Percentiles rank a stretch among this genome's conserved stretches.
Evolutionary conservation across 257 asterid genomes (phyloP).

Genomic region (Petunia axillaris): DNA sequence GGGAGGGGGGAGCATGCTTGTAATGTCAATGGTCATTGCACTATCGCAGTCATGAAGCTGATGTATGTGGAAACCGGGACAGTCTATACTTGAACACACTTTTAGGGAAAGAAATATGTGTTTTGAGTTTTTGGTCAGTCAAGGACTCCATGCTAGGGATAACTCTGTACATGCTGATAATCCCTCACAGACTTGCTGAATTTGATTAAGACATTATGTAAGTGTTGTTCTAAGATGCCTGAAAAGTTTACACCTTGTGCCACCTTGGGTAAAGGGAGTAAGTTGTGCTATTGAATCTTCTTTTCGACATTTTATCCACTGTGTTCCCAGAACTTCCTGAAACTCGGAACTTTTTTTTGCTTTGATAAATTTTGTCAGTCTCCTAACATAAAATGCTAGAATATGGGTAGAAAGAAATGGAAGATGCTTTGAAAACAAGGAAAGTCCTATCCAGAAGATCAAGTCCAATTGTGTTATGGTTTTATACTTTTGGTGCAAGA

Average conservation of each 20-base stretch:
- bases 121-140: constrained; percentile 1
- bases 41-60: neutral
- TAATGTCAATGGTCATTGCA: no score
- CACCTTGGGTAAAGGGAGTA: neutral
- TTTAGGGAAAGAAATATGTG: neutral
- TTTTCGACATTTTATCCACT: neutral
- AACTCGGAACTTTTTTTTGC: neutral
- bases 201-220: neutral
- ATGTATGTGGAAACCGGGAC: neutral
- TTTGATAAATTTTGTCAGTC: neutral
- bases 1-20: no score
- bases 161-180: neutral
- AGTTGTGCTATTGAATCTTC: no score
- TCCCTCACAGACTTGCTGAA: neutral
- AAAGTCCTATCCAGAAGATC: no score
- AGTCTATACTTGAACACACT: neutral
- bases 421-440: no score
- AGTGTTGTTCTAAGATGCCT: neutral
- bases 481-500: no score
- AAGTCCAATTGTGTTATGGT: no score
- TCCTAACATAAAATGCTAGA: neutral
- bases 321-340: neutral
- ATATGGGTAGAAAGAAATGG: no score
- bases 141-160: neutral
- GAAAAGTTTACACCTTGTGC: neutral